phyloP scores from a whole-genome alignment of 129 eudicot species.

The Artemisia annua region DNA sequence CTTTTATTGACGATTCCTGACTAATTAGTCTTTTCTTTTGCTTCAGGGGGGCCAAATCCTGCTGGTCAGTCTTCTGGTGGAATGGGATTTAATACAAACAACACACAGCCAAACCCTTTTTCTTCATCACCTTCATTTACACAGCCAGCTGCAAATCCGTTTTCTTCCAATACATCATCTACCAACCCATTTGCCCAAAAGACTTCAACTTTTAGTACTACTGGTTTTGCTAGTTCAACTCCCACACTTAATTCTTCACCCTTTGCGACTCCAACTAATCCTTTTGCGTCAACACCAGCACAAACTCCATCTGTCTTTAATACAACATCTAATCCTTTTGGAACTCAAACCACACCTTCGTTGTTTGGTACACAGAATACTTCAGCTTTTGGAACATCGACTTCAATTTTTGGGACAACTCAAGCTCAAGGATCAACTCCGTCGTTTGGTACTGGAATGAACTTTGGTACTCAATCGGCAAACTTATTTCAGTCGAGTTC shows the following conservation, averaged over 20 bases:
- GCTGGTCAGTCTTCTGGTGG: conserved; percentile 72
- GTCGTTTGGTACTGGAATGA: conserved; percentile 59
- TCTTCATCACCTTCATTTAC: conserved; percentile 64
- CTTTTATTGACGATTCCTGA: not conserved
- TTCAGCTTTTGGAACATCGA: conserved; percentile 60
- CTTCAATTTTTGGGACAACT: conserved; percentile 62
- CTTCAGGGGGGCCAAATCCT: conserved; percentile 85
- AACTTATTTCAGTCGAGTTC: conserved; percentile 76
- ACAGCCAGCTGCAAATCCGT: conserved; percentile 67
- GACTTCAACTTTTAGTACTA: conserved; percentile 48
- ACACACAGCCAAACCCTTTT: conserved; percentile 47
- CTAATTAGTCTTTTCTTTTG: conserved; percentile 8
- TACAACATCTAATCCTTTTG: conserved; percentile 45
- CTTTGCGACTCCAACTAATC: conserved; percentile 55
- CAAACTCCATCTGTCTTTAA: conserved; percentile 65
- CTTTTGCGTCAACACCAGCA: conserved; percentile 65
- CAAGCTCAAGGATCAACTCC: conserved; percentile 59
- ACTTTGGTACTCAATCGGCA: conserved; percentile 76
- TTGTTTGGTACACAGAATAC: conserved; percentile 51
- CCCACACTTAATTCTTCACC: conserved; percentile 70
- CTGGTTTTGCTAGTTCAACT: conserved; percentile 51
- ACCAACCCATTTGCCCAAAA: conserved; percentile 76
- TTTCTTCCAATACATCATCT: conserved; percentile 58
- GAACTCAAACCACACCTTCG: not conserved
- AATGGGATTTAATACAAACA: conserved; percentile 55